Evolutionary conservation across 2,329 filamentous ascomycete species (phyloP).

Genomic region (Sclerotinia glacialis): DNA sequence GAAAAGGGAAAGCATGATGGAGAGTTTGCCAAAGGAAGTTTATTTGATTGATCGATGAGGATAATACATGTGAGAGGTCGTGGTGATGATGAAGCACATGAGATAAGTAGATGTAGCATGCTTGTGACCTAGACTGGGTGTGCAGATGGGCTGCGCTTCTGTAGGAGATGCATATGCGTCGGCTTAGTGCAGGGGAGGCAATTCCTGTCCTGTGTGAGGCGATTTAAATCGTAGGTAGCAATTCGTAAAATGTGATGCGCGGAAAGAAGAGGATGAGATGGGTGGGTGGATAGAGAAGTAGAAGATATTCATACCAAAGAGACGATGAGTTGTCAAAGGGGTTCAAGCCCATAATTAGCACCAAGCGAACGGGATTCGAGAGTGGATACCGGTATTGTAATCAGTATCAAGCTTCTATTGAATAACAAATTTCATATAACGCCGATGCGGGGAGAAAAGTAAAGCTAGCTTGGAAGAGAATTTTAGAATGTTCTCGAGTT

Average conservation of each 20-base stretch:
- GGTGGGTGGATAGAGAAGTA: background rate
- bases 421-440: background rate
- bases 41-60: background rate
- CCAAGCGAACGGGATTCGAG: background rate
- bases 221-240: background rate
- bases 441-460: background rate
- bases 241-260: background rate
- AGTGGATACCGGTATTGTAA: conserved; percentile 1
- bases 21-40: background rate
- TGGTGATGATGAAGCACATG: conserved; percentile 1
- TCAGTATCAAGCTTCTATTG: background rate
- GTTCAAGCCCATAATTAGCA: background rate
- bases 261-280: background rate
- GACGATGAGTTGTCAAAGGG: conserved; percentile 6
- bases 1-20: background rate
- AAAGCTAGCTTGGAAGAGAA: background rate
- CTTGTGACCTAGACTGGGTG: background rate
- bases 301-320: background rate
- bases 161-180: conserved; percentile 13
- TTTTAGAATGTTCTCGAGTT: background rate
- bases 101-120: background rate
- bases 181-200: conserved; percentile 13
- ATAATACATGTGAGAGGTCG: background rate
- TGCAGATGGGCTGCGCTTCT: conserved; percentile 10
- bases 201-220: background rate